Conservation (phyloP, 176 grass and related monocot species). For the Triticum turgidum region DNA sequence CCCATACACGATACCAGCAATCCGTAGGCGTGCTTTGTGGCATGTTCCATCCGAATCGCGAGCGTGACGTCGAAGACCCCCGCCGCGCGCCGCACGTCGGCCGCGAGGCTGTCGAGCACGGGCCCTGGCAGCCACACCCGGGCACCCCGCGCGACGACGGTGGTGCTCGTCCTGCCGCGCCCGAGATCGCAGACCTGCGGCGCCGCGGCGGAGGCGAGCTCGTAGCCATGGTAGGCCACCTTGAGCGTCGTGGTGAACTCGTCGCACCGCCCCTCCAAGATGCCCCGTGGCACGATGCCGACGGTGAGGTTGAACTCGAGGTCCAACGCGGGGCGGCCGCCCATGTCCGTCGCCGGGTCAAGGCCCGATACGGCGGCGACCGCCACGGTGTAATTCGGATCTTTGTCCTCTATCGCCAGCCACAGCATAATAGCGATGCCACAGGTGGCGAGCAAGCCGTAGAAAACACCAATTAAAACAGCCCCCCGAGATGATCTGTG, state of each 20-base stretch:
- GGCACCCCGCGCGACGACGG: background rate
- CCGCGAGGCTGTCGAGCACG: slow-evolving; percentile 1
- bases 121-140: background rate
- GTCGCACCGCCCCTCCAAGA: background rate
- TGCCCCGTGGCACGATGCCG: background rate
- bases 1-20: background rate
- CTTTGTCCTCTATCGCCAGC: background rate
- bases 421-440: background rate
- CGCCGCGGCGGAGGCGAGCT: background rate
- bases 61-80: background rate
- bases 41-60: too few relatives aligned
- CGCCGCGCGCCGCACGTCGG: background rate
- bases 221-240: background rate
- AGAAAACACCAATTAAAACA: too few relatives aligned
- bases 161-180: too few relatives aligned
- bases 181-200: background rate
- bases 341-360: background rate
- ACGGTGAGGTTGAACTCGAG: background rate
- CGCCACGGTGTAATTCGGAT: background rate
- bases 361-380: background rate
- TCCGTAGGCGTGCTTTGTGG: background rate
- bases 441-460: background rate
- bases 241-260: background rate
- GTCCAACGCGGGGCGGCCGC: background rate
- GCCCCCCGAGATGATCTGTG: too few relatives aligned